These are phyloP conservation scores for Linum tenue DNA, from an alignment of 345 rosid genomes.

Conservation along the genomic window DNA sequence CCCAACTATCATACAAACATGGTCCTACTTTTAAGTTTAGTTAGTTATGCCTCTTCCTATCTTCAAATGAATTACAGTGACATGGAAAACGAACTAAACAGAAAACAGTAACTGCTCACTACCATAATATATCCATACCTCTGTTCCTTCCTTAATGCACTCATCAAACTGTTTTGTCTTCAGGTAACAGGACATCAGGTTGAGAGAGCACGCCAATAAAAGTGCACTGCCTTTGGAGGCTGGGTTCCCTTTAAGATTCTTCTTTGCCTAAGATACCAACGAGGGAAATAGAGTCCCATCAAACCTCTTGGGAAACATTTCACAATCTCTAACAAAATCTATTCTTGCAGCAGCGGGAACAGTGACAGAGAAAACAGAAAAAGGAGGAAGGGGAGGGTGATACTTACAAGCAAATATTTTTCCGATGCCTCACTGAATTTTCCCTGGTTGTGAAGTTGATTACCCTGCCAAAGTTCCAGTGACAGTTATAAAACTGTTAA, in stretches of 20 bases:
- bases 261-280: constrained; percentile 55
- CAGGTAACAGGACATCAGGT: constrained; percentile 94
- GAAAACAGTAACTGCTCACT: neutral
- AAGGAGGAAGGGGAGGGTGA: constrained; percentile 10
- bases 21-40: too few relatives aligned
- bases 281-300: constrained; percentile 7
- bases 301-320: constrained; percentile 3
- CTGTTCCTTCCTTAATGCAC: constrained; percentile 78
- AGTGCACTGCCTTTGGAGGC: constrained; percentile 55
- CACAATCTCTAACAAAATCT: neutral
- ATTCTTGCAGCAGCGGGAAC: constrained; percentile 1
- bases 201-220: constrained; percentile 72
- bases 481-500: neutral
- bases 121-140: constrained; percentile 37
- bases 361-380: neutral
- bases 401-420: constrained; percentile 76
- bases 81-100: too few relatives aligned
- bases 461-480: constrained; percentile 46
- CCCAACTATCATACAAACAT: too few relatives aligned
- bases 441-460: constrained; percentile 77
- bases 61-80: too few relatives aligned
- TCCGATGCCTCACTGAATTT: constrained; percentile 54
- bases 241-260: constrained; percentile 57
- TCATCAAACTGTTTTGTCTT: constrained; percentile 58
- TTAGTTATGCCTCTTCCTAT: too few relatives aligned